phyloP scores from a whole-genome alignment of 768 basidiomycete species.

The Fomitopsis pulvina region DNA sequence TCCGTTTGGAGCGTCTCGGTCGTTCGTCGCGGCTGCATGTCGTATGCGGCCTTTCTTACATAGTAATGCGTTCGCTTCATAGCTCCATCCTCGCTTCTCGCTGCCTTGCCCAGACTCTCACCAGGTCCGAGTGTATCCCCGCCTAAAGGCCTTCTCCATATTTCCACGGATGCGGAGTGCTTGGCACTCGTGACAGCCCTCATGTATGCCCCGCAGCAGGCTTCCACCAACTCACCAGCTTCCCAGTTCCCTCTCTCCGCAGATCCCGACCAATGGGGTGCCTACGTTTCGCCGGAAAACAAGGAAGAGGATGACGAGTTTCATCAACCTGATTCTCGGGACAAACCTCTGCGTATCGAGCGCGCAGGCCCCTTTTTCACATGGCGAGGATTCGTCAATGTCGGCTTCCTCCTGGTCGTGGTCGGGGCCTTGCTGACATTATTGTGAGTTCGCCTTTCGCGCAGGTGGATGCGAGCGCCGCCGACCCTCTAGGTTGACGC shows the following conservation, averaged over 20 bases:
- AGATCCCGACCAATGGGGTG: slow-evolving; percentile 31
- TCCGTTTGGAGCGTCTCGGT: too few relatives aligned
- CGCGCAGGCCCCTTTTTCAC: slow-evolving; percentile 28
- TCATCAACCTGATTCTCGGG: slow-evolving; percentile 27
- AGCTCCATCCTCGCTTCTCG: not conserved
- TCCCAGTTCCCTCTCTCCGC: slow-evolving; percentile 30
- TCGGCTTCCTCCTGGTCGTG: slow-evolving; percentile 31
- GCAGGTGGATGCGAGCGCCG: too few relatives aligned
- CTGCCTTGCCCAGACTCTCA: not conserved
- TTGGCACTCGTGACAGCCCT: not conserved
- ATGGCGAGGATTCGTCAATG: slow-evolving; percentile 35
- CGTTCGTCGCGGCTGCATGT: too few relatives aligned
- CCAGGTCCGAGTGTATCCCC: too few relatives aligned
- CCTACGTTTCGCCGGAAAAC: slow-evolving; percentile 19
- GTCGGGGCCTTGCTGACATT: slow-evolving; percentile 23
- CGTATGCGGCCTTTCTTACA: too few relatives aligned
- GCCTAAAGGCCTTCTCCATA: too few relatives aligned
- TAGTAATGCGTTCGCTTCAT: not conserved
- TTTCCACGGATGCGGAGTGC: not conserved
- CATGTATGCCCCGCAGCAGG: not conserved
- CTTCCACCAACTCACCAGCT: not conserved
- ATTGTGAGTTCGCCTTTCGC: slow-evolving; percentile 25
- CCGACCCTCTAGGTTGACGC: too few relatives aligned
- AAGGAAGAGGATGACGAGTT: slow-evolving; percentile 35
- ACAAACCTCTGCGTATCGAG: slow-evolving; percentile 23